Conservation (phyloP, 1,284 basidiomycete genomes). For the Ustilago cynodontis region DNA sequence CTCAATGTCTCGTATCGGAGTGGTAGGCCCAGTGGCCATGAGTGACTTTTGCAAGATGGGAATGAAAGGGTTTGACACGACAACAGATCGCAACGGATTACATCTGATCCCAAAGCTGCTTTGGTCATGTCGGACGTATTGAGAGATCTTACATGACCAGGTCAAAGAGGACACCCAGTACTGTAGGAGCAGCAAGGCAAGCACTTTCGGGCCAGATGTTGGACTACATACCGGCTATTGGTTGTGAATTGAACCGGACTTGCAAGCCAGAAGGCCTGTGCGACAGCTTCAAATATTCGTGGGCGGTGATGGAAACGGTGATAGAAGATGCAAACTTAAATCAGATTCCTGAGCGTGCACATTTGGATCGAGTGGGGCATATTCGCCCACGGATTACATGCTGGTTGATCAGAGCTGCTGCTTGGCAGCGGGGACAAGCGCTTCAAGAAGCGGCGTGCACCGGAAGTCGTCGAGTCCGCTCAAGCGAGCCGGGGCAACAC, state of each 20-base stretch:
- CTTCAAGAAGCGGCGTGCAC: conserved; percentile 10
- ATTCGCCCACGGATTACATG: conserved; percentile 4
- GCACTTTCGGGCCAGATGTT: not conserved
- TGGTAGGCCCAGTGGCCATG: too few species aligned
- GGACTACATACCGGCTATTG: not conserved
- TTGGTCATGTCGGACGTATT: not conserved
- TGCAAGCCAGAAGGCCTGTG: not conserved
- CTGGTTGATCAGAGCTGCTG: not conserved
- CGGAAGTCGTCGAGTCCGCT: conserved; percentile 4
- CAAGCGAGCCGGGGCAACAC: not conserved
- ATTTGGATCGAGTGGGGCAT: conserved; percentile 5
- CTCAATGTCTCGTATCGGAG: too few species aligned
- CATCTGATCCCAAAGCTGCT: not conserved
- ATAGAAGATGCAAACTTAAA: not conserved
- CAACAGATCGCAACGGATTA: not conserved
- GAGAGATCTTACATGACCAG: not conserved
- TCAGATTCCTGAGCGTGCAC: not conserved
- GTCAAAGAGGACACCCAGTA: too few species aligned
- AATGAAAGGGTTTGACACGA: too few species aligned
- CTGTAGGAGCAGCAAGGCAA: not conserved
- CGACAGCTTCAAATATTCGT: not conserved
- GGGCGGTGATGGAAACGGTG: not conserved
- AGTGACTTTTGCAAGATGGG: too few species aligned
- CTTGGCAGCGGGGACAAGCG: conserved; percentile 9
- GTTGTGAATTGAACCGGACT: not conserved